phyloP scores from a whole-genome alignment of 2,329 filamentous ascomycete genomes.

The Stagonosporopsis rhizophila region DNA sequence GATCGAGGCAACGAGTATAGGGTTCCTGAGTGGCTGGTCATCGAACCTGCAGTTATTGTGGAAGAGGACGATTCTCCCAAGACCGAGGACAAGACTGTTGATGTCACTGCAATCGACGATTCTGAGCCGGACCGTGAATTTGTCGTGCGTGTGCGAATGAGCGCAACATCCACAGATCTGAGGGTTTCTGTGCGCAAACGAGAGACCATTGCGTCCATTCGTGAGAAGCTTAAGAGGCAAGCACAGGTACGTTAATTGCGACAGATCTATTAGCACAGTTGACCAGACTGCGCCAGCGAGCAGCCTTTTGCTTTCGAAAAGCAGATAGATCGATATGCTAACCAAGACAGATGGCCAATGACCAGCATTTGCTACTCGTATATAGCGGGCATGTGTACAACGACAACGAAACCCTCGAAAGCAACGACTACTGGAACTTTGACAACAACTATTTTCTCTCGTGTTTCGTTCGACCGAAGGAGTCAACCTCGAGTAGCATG shows the following conservation, averaged over 20 bases:
- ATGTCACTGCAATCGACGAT: slow-evolving; percentile 18
- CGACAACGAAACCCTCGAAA: slow-evolving; percentile 68
- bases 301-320: neutral
- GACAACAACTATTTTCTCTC: slow-evolving; percentile 67
- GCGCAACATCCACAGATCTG: slow-evolving; percentile 1
- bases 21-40: slow-evolving; percentile 55
- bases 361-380: slow-evolving; percentile 71
- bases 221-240: slow-evolving; percentile 11
- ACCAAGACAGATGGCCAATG: slow-evolving; percentile 58
- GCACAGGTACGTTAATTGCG: slow-evolving; percentile 10
- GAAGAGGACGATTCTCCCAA: slow-evolving; percentile 31
- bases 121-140: slow-evolving; percentile 9
- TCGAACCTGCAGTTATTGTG: slow-evolving; percentile 52
- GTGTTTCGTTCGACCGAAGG: slow-evolving; percentile 1
- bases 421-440: slow-evolving; percentile 74
- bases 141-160: slow-evolving; percentile 10
- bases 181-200: neutral
- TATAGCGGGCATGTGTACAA: slow-evolving; percentile 84
- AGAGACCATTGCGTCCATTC: slow-evolving; percentile 11
- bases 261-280: neutral
- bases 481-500: neutral
- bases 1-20: slow-evolving; percentile 53
- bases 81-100: slow-evolving; percentile 20
- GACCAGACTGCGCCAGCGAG: neutral
- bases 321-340: slow-evolving; percentile 4